Percentiles rank a stretch among this genome's conserved stretches.
Conservation (phyloP, 2,329 filamentous ascomycete genomes). For the Phaeosphaeria sp. region DNA sequence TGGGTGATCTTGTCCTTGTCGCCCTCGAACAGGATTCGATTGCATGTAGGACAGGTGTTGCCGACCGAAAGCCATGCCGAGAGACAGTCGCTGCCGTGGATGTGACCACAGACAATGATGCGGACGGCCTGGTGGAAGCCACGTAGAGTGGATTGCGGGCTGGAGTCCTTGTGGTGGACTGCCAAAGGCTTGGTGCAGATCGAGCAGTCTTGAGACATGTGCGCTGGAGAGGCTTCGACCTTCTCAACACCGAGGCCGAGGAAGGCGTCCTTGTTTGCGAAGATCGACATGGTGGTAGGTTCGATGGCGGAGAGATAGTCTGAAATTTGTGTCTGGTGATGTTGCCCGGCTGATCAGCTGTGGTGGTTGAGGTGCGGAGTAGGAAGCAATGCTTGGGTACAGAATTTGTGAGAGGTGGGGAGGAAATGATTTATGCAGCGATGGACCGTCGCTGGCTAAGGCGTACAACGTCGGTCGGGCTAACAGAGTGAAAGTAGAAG, state of each 20-base stretch:
- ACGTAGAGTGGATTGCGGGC: neutral
- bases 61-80: conserved; percentile 23
- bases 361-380: neutral
- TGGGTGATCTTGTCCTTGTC: conserved; percentile 12
- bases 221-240: conserved; percentile 10
- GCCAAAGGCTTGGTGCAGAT: conserved; percentile 22
- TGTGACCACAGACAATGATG: conserved; percentile 23
- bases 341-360: neutral
- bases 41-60: conserved; percentile 28
- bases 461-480: neutral
- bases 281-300: conserved; percentile 16
- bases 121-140: conserved; percentile 20
- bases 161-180: conserved; percentile 5
- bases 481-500: neutral
- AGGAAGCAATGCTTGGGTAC: neutral
- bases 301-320: neutral
- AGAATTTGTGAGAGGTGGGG: neutral
- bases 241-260: conserved; percentile 13
- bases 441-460: neutral
- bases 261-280: conserved; percentile 20
- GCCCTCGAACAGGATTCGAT: conserved; percentile 20
- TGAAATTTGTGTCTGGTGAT: neutral
- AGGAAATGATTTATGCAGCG: neutral
- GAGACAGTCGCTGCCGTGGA: conserved; percentile 26
- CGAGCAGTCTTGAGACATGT: conserved; percentile 22